Evolutionary conservation across 1,284 basidiomycete genomes (phyloP).

Genomic region (Grifola frondosa): DNA sequence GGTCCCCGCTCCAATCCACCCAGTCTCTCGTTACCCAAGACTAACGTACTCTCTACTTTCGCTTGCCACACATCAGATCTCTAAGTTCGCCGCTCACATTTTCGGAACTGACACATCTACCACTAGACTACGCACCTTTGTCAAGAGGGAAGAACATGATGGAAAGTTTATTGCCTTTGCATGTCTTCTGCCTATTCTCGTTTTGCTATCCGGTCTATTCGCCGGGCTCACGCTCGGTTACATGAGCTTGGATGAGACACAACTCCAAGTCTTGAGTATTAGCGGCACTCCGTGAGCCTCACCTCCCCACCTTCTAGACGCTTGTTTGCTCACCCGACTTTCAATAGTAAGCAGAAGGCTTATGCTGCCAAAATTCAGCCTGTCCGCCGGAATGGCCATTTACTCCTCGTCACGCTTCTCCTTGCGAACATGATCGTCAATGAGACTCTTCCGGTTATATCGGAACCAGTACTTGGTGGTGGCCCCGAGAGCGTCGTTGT

Average conservation of each 20-base stretch:
- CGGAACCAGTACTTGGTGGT: constrained; percentile 84
- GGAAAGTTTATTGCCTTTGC: constrained; percentile 43
- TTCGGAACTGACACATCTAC: constrained; percentile 8
- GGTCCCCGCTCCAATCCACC: constrained; percentile 18
- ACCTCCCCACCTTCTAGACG: not conserved
- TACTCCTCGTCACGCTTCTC: constrained; percentile 79
- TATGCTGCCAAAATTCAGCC: constrained; percentile 86
- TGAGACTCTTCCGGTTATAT: constrained; percentile 87
- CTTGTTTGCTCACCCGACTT: not conserved
- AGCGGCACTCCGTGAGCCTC: constrained; percentile 74
- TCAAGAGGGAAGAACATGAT: constrained; percentile 17
- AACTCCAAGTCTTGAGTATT: constrained; percentile 83
- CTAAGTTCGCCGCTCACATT: constrained; percentile 11
- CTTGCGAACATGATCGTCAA: constrained; percentile 89
- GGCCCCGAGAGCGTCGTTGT: constrained; percentile 77
- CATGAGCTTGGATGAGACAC: constrained; percentile 91
- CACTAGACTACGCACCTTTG: constrained; percentile 13
- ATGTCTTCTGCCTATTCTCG: constrained; percentile 56
- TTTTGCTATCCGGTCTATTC: constrained; percentile 60
- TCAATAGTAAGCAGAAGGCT: constrained; percentile 63
- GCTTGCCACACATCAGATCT: constrained; percentile 18
- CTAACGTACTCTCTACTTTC: constrained; percentile 18
- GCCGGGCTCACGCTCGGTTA: constrained; percentile 82
- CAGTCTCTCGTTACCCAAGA: constrained; percentile 15
- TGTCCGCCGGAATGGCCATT: constrained; percentile 81